Conservation (phyloP, 1,284 basidiomycete genomes). For the Marasmius tenuissimus region DNA sequence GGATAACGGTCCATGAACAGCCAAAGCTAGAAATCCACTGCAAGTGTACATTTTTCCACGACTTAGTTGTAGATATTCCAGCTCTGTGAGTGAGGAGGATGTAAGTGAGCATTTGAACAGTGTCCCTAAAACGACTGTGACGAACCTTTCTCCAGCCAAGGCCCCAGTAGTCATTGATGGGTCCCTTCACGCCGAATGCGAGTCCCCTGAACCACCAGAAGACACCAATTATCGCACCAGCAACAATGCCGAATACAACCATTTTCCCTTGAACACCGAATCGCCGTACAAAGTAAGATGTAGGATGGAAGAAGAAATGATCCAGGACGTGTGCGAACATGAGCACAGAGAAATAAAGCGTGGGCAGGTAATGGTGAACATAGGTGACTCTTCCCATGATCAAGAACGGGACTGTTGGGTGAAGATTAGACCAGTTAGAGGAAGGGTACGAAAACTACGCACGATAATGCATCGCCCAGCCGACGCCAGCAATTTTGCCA, state of each 20-base stretch:
- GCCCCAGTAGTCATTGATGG: constrained; percentile 78
- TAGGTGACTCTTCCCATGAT: constrained; percentile 96
- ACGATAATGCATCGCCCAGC: constrained; percentile 94
- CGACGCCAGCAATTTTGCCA: constrained; percentile 86
- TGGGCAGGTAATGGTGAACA: constrained; percentile 93
- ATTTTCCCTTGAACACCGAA: constrained; percentile 52
- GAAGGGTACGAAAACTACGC: constrained; percentile 26
- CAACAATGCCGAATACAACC: constrained; percentile 67
- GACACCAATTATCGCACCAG: constrained; percentile 63
- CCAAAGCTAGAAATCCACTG: not conserved
- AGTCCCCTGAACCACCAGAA: constrained; percentile 96
- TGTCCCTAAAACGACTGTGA: constrained; percentile 9
- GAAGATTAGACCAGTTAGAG: constrained; percentile 1
- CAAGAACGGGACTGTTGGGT: constrained; percentile 80
- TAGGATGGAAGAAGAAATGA: constrained; percentile 77
- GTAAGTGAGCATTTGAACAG: constrained; percentile 1
- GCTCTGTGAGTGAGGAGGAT: constrained; percentile 24
- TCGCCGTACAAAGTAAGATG: not conserved
- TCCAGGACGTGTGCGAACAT: constrained; percentile 91
- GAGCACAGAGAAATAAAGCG: constrained; percentile 93
- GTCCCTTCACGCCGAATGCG: constrained; percentile 88
- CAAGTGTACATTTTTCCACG: not conserved
- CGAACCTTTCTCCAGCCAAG: constrained; percentile 80
- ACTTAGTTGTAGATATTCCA: constrained; percentile 41
- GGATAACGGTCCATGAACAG: too few relatives aligned